Base-by-base conservation (phyloP, 1,139 yeast genomes). In the Protomyces inundatus region DNA sequence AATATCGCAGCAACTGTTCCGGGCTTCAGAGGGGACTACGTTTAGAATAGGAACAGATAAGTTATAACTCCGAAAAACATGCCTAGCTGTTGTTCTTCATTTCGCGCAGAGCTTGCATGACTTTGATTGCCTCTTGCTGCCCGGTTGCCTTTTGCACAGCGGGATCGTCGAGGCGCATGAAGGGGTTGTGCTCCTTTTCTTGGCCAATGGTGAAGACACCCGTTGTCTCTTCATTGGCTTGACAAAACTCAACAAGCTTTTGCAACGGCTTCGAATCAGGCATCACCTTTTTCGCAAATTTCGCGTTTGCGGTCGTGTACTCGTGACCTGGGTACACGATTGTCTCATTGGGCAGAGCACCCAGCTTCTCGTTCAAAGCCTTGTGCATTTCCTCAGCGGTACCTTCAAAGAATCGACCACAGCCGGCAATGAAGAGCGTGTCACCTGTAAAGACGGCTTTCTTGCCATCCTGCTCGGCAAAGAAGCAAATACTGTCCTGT, bases 391-490 rank as follows among this genome's bases (percentile, higher is more conserved):
- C 87, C 39, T 76, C 77, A 0, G 93, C 91, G 12, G 82, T 80
- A 14, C 71, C 99, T 76, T 93, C 99, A 73, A 93, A 93, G 75
- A 93, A 93, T 61, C 98, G 80, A 7, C 99, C 99, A 74, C 98
- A 91, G 0, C 99, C 99, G 59, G 95, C 90, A 60, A 82, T 88
- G 76, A 93, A 95, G 61, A 93, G 78, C 0, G 98, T 93, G 75
- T 93, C 99, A 7, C 99, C 99, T 0, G 98, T 90, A 75, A 93
- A 90, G 1, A 93, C 91, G 1, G 87, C 93, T 68, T 79, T 80
- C 69, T 90, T 83, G 40, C 79, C 79, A 1, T 90, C 83, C 42
- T 76, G 75, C 61, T 78, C 79, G 0, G 83, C 89, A 70, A 76
- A 88, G 76, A 90, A 93, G 73, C 98, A 91, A 66, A 93, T 88